Base-by-base conservation (phyloP, 495 filamentous ascomycete species). In the Podospora comata region DNA sequence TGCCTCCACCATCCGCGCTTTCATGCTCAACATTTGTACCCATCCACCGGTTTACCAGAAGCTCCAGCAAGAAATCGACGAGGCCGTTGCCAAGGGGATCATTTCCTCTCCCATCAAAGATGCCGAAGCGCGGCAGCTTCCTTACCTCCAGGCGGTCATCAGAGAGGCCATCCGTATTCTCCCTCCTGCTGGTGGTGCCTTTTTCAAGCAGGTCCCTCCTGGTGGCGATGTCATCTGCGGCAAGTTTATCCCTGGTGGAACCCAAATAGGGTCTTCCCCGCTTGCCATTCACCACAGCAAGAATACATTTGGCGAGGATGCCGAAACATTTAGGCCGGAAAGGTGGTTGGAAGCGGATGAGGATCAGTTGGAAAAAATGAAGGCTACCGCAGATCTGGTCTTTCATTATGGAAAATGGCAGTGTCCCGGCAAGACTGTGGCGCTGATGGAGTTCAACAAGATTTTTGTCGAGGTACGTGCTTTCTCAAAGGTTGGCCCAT, bases 1-100 rank as follows among this genome's bases (percentile, higher is more conserved):
- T 0, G 86, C 85, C 0, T 86, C 87, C 4, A 79, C 86, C 28
- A 84, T 90, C 71, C 84, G 85, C 65, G 77, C 79, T 4, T 77
- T 85, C 58, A 80, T 90, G 69, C 76, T 84, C n/a, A 81, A 83
- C 69, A 72, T 89, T 18, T 73, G 89, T 5, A 75, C 75, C 19
- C 79, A 84, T 65, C 76, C 78, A 56, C 67, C 0, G 1, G 76
- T 82, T 4, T 89, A 88, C 70, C 72, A 75, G 13, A 80, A 78
- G 53, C 81, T 91, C 60, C 81, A 85, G 75, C 74, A 73, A 2
- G 88, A 90, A 70, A 86, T 91, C 59, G 81, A 85, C 67, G 61
- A 59, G 5, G 79, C 75, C 30, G 72, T 76, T 27, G 57, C 67
- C 3, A 67, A 55, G 7, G 79, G 74, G 0, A 72, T 69, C 26